Conservation (phyloP, 1,284 basidiomycete genomes). For the Thelephora terrestris region DNA sequence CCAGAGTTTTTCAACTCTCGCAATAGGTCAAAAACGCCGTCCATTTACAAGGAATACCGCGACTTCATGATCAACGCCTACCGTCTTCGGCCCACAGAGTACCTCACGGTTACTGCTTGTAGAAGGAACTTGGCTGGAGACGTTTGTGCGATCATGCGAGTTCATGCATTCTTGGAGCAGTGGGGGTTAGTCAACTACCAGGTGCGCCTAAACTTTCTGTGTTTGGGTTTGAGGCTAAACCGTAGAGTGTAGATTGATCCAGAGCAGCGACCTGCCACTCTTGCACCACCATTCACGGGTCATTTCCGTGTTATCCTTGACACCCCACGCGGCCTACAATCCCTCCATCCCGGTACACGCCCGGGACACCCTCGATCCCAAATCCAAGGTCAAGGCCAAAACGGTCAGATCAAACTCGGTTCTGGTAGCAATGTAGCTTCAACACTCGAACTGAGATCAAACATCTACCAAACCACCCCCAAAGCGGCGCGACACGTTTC, state of each 20-base stretch:
- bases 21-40: slow-evolving; percentile 91
- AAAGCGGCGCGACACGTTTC: slow-evolving; percentile 67
- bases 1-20: slow-evolving; percentile 98
- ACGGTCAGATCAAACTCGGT: slow-evolving; percentile 37
- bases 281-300: slow-evolving; percentile 96
- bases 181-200: slow-evolving; percentile 99
- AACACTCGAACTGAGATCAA: slow-evolving; percentile 76
- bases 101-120: slow-evolving; percentile 96
- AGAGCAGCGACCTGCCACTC: slow-evolving; percentile 86
- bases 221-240: slow-evolving; percentile 11
- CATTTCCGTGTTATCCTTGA: slow-evolving; percentile 98
- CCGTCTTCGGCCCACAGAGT: slow-evolving; percentile 88
- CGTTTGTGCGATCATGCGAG: slow-evolving; percentile 97
- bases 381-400: slow-evolving; percentile 20
- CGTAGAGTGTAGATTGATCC: slow-evolving; percentile 75
- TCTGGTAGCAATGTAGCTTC: slow-evolving; percentile 39
- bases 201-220: slow-evolving; percentile 33
- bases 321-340: slow-evolving; percentile 92
- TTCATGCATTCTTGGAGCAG: slow-evolving; percentile 97
- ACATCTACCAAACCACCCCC: slow-evolving; percentile 81
- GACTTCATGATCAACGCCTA: slow-evolving; percentile 99
- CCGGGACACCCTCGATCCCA: slow-evolving; percentile 32
- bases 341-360: slow-evolving; percentile 86
- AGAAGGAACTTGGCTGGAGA: slow-evolving; percentile 94
- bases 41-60: slow-evolving; percentile 98